These are phyloP conservation scores for Alternaria arbusti DNA, from an alignment of 2,329 filamentous ascomycete genomes.

Conservation along the genomic window DNA sequence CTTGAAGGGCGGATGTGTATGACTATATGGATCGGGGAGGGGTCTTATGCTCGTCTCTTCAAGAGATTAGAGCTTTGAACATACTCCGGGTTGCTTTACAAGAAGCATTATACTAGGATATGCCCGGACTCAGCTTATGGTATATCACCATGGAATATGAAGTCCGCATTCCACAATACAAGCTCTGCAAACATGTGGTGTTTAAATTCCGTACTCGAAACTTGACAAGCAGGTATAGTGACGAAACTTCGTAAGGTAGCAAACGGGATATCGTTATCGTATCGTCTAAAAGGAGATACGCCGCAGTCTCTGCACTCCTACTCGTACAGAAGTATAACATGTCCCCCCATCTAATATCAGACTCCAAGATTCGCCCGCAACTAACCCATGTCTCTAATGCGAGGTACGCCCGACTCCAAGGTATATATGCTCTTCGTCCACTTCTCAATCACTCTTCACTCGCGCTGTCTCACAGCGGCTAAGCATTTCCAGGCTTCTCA, in stretches of 20 bases:
- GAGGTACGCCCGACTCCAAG: slow-evolving; percentile 11
- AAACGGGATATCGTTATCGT: slow-evolving; percentile 1
- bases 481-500: slow-evolving; percentile 84
- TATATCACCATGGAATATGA: neutral
- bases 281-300: neutral
- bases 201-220: neutral
- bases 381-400: neutral
- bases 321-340: neutral
- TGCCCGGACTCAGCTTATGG: neutral
- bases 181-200: neutral
- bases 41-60: neutral
- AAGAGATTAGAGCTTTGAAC: neutral
- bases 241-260: neutral
- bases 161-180: neutral
- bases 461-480: neutral
- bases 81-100: neutral
- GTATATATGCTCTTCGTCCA: slow-evolving; percentile 5
- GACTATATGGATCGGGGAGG: neutral
- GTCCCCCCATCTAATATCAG: neutral
- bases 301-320: neutral
- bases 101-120: neutral
- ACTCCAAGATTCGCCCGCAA: slow-evolving; percentile 1
- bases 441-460: neutral
- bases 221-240: neutral
- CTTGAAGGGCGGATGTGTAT: neutral